phyloP scores from a whole-genome alignment of 352 stramenopile species.

The Phytophthora palmivora region DNA sequence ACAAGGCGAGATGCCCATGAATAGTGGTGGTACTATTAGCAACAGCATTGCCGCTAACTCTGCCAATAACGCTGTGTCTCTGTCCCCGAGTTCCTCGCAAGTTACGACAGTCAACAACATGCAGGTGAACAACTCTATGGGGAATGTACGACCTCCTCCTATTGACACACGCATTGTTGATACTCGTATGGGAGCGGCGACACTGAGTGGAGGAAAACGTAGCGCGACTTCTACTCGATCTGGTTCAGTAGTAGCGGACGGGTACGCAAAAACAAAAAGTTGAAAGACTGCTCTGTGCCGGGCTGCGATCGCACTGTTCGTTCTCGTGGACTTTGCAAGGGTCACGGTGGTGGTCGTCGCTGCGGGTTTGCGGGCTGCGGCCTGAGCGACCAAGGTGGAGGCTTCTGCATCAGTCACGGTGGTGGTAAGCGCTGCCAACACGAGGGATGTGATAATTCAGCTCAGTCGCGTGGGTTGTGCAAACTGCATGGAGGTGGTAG shows the following conservation, averaged over 20 bases:
- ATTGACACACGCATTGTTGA: conserved; percentile 56
- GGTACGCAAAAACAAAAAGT: conserved; percentile 81
- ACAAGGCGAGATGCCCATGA: conserved; percentile 32
- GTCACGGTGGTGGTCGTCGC: conserved; percentile 74
- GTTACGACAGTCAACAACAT: conserved; percentile 28
- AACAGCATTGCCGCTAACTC: conserved; percentile 26
- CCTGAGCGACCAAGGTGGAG: conserved; percentile 80
- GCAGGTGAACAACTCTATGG: conserved; percentile 23
- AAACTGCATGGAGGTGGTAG: conserved; percentile 84
- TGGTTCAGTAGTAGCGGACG: conserved; percentile 47
- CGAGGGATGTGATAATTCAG: conserved; percentile 82
- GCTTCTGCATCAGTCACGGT: conserved; percentile 85
- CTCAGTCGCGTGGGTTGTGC: conserved; percentile 82
- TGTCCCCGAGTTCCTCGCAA: conserved; percentile 38
- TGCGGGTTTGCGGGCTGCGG: conserved; percentile 75
- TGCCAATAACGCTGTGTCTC: conserved; percentile 34
- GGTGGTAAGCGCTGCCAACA: conserved; percentile 84
- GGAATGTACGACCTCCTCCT: conserved; percentile 44
- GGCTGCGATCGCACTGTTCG: conserved; percentile 79
- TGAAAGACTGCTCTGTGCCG: conserved; percentile 84
- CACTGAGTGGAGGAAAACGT: conserved; percentile 44
- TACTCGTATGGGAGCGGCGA: conserved; percentile 25
- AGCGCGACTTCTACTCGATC: conserved; percentile 48
- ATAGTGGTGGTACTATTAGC: conserved; percentile 32
- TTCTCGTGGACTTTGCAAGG: conserved; percentile 83